Percentiles rank a stretch among this genome's conserved stretches.
Conservation (phyloP, 164 flowering plant species). For the Santalum album region DNA sequence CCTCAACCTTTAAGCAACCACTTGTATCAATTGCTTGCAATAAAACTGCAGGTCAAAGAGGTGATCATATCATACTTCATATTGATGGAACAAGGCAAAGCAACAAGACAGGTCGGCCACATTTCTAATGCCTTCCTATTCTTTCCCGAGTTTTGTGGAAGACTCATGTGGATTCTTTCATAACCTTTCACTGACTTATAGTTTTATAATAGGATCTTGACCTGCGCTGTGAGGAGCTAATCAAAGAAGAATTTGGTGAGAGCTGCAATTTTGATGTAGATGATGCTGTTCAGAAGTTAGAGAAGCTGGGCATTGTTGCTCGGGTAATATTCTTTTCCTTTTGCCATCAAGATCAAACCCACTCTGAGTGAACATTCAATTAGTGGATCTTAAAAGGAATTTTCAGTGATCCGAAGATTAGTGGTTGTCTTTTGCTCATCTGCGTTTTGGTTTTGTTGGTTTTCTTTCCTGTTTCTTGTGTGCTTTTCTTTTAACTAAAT, state of each 20-base stretch:
- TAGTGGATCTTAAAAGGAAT: too few species aligned
- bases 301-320: conserved; percentile 63
- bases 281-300: conserved; percentile 79
- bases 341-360: neutral
- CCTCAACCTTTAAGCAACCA: neutral
- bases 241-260: conserved; percentile 59
- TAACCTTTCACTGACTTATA: neutral
- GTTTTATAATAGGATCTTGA: conserved; percentile 48
- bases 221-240: conserved; percentile 53
- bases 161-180: neutral
- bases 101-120: conserved; percentile 34
- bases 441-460: neutral
- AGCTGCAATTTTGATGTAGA: conserved; percentile 77
- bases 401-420: too few species aligned
- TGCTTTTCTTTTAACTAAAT: neutral
- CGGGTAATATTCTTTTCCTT: neutral
- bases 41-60: conserved; percentile 65
- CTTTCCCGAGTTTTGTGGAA: neutral
- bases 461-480: neutral
- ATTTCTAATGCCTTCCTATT: too few species aligned
- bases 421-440: too few species aligned
- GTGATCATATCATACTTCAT: conserved; percentile 61
- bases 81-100: conserved; percentile 78
- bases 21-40: neutral
- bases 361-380: too few species aligned